Evolutionary conservation across 2,329 filamentous ascomycete species (phyloP), one percentile per base, ranked within the genome.

Genomic region (Diaporthe helianthi): DNA sequence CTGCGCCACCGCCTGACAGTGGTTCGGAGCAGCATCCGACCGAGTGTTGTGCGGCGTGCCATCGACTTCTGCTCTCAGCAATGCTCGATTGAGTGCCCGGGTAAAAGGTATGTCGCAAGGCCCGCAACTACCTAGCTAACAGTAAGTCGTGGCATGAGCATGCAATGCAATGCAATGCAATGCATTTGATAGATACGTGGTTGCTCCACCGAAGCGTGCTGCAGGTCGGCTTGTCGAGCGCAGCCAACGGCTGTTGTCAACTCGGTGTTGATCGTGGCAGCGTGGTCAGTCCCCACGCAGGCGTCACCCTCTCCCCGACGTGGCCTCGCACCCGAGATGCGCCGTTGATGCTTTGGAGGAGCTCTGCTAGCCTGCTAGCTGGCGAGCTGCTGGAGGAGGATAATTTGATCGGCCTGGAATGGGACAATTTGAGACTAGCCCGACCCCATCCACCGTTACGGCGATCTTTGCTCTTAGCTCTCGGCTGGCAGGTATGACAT

Each of bases 141-240:
- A n/a, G 41, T 31, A 63, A 38, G 44, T 44, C 58, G 55, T 61
- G 55, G 55, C 55, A 61, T 47, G 41, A 38, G 38, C 38, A 61
- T 44, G 52, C 63, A 51, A 71, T 69, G 69, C 69, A 69, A 61
- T 44, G 52, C 63, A 51, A 71, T 69, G 69, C 69, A 69, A 69
- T 71, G 69, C 69, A 71, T 22, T 24, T 49, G 24, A 67, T 67
- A 69, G 24, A 64, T 69, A 69, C 70, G 70, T 69, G 70, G 63
- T 69, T 53, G 33, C 54, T 61, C 49, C 54, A 67, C 54, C 69
- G 33, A 53, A 13, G 54, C 54, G 33, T 65, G 53, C 51, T 68
- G 67, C 69, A 71, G 55, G 63, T 58, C 54, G 31, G 67, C 69
- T 69, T 51, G 61, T 58, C 54, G 31, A 26, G 49, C 61, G 67